Evolutionary conservation across 1,139 yeast species (phyloP), one percentile per base, ranked within the genome.

Genomic region (Kurtzmaniella quercitrusa): DNA sequence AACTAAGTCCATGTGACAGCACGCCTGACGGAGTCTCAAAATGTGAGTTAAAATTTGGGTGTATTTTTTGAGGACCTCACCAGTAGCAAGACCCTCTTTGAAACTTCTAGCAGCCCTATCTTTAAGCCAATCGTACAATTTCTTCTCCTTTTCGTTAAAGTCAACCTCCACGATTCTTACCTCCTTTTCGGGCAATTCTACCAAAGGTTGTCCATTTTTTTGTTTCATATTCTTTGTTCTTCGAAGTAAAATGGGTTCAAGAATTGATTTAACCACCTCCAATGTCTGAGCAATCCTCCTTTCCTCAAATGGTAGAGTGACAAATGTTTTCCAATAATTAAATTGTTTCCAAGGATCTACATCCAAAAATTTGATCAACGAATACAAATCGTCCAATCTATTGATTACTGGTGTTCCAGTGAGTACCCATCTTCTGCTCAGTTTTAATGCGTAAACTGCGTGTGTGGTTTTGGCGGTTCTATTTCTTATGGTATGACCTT

Each of bases 321-420:
- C 80, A 59, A 91, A 89, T 6, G 91, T 81, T 53, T 84, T 85
- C 98, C 98, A 93, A 50, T 86, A 84, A 0, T 88, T 75, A 47
- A 86, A 83, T 53, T 86, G 85, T 41, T 83, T 74, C 98, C 98
- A 93, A 0, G 98, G 98, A 52, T 87, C 91, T 11, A 91, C 65
- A 38, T 80, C 75, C 38, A 93, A 65, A 54, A 84, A 93, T 53
- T 82, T 82, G 15, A 89, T 78, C 41, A 89, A 64, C 2, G 96
- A 83, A 56, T 77, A 93, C 40, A 93, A 65, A 61, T 93, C 98
- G 58, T 93, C 96, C 7, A 93, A 69, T 47, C 91, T 68, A 60
- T 93, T 93, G 40, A 91, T 86, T 39, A 93, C 88, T 0, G 98
- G 98, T 0, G 98, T 93, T 12, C 98, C 98, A 0, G 98, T 89